Evolutionary conservation across 2,329 filamentous ascomycete species (phyloP).

Genomic region (Phialophora expanda): DNA sequence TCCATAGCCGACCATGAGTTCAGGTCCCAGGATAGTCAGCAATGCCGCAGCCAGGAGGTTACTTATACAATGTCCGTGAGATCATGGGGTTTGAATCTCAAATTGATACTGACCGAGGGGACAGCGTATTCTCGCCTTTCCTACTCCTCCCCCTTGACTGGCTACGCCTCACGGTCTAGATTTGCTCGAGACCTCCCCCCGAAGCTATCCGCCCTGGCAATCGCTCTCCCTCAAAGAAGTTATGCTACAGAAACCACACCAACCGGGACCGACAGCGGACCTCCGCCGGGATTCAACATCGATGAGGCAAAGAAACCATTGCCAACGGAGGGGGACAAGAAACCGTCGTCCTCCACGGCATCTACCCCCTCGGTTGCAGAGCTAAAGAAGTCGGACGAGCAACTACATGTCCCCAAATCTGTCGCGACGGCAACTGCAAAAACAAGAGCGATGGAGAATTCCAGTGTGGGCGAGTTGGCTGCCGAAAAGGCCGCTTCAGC

Average conservation of each 20-base stretch:
- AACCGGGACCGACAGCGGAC: conserved; percentile 60
- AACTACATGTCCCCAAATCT: conserved; percentile 47
- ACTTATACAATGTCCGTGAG: conserved; percentile 33
- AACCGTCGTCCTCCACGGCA: conserved; percentile 29
- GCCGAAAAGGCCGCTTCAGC: conserved; percentile 59
- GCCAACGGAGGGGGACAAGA: conserved; percentile 57
- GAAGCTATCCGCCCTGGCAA: conserved; percentile 62
- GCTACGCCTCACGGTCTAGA: conserved; percentile 27
- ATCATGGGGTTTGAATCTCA: not conserved
- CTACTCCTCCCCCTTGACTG: conserved; percentile 24
- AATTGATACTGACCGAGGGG: conserved; percentile 17
- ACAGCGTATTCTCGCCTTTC: conserved; percentile 33
- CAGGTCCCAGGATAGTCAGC: conserved; percentile 39
- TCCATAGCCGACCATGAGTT: conserved; percentile 33
- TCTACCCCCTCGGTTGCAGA: conserved; percentile 36
- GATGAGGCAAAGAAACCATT: conserved; percentile 87
- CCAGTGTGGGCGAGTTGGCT: conserved; percentile 66
- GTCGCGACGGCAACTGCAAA: conserved; percentile 53
- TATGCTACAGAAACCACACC: conserved; percentile 64
- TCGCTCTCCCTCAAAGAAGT: conserved; percentile 59
- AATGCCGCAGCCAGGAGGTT: conserved; percentile 37
- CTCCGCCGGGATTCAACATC: conserved; percentile 89
- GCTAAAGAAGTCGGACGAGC: conserved; percentile 39
- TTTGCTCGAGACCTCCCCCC: conserved; percentile 39
- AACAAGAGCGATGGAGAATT: conserved; percentile 54